Evolutionary conservation across 2,329 filamentous ascomycete genomes (phyloP).

Genomic region (Colletotrichum zoysiae): DNA sequence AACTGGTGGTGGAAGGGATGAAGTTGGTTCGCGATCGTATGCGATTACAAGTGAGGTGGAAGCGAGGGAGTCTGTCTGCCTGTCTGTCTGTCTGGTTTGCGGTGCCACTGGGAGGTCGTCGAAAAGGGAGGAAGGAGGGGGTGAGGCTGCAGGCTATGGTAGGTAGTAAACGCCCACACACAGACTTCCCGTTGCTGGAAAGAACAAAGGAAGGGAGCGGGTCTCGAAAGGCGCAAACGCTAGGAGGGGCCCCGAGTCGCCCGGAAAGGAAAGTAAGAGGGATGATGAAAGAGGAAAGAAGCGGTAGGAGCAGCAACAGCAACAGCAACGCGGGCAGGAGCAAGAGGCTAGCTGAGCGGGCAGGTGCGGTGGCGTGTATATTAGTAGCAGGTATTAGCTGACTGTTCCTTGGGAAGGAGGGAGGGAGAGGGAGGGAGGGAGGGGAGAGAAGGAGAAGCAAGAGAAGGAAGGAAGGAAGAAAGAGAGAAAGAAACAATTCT

Average conservation of each 20-base stretch:
- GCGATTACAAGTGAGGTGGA: neutral
- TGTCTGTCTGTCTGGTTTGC: neutral
- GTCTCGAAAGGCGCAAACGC: neutral
- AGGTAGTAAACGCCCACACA: neutral
- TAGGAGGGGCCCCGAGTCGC: slow-evolving; percentile 6
- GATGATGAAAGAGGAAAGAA: neutral
- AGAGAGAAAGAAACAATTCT: neutral
- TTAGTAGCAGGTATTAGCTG: slow-evolving; percentile 5
- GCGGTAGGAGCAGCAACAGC: neutral
- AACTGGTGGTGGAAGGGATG: neutral
- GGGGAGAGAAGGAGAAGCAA: neutral
- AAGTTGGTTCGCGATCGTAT: slow-evolving; percentile 1
- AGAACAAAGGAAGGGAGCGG: slow-evolving; percentile 16
- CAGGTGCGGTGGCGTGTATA: neutral
- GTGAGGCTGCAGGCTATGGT: neutral
- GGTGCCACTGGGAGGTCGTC: neutral
- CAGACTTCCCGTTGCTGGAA: slow-evolving; percentile 9
- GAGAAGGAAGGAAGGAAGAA: too few species aligned
- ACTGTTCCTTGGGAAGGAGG: neutral
- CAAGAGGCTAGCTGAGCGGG: neutral
- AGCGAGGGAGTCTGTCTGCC: neutral
- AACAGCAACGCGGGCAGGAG: neutral
- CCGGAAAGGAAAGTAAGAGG: slow-evolving; percentile 5
- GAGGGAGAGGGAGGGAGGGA: neutral
- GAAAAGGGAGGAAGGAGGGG: neutral